phyloP scores from a whole-genome alignment of 2,329 filamentous ascomycete species.

The Chaetothyriales sp. region DNA sequence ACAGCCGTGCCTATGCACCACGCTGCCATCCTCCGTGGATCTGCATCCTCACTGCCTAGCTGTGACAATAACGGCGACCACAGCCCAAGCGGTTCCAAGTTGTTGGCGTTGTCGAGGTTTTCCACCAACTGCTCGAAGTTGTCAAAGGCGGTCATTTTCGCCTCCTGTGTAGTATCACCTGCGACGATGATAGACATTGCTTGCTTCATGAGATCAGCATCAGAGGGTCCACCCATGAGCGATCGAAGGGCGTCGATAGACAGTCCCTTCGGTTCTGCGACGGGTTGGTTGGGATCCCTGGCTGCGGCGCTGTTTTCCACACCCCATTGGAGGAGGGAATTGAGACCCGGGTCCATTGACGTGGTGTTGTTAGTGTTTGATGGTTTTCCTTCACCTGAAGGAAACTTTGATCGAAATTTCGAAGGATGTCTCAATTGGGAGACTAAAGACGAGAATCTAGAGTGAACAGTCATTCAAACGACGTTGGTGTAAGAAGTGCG shows the following conservation, averaged over 20 bases:
- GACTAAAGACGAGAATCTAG: not conserved
- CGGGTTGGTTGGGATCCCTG: constrained; percentile 7
- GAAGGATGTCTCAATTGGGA: not conserved
- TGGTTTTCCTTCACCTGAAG: not conserved
- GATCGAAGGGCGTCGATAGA: constrained; percentile 58
- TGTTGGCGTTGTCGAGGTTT: constrained; percentile 92
- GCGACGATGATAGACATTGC: constrained; percentile 61
- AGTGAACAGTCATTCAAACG: not conserved
- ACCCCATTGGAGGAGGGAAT: constrained; percentile 68
- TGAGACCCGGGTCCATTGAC: constrained; percentile 49
- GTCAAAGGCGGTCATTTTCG: constrained; percentile 76
- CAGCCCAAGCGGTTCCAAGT: constrained; percentile 62
- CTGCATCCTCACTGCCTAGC: constrained; percentile 53
- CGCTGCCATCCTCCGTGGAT: constrained; percentile 73
- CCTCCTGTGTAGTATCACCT: constrained; percentile 52
- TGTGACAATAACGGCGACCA: constrained; percentile 69
- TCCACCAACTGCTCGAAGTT: constrained; percentile 91
- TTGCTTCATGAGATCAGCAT: constrained; percentile 82
- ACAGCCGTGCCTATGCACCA: constrained; percentile 92
- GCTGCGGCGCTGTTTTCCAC: constrained; percentile 44
- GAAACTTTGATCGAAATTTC: not conserved
- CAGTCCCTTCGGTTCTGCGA: constrained; percentile 33
- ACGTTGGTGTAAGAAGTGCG: not conserved
- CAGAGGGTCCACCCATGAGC: constrained; percentile 70
- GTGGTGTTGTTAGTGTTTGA: not conserved